Percentiles rank a stretch among this genome's conserved stretches.
Evolutionary conservation across 371 early-diverging fungal genomes (phyloP).

Genomic region (Mucor saturninus): DNA sequence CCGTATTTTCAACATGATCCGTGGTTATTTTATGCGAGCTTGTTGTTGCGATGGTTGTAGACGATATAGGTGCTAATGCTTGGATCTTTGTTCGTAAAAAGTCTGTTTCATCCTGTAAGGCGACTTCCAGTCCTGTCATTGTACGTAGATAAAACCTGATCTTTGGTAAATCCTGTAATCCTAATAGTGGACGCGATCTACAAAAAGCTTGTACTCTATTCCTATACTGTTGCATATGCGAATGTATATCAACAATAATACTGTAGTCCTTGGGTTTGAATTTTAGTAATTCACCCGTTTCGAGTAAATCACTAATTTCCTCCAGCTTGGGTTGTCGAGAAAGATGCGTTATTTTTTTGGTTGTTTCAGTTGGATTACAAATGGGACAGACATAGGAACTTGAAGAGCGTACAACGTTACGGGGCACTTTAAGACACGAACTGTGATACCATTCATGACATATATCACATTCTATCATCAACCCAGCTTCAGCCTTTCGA

Average conservation of each 20-base stretch:
- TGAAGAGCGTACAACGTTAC: slow-evolving; percentile 59
- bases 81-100: slow-evolving; percentile 54
- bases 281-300: slow-evolving; percentile 49
- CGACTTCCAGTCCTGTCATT: slow-evolving; percentile 63
- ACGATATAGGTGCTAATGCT: slow-evolving; percentile 28
- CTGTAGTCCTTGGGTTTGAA: slow-evolving; percentile 64
- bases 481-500: slow-evolving; percentile 61
- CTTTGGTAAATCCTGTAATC: slow-evolving; percentile 39
- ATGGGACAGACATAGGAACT: slow-evolving; percentile 71
- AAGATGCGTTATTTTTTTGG: slow-evolving; percentile 12
- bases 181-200: slow-evolving; percentile 38
- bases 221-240: slow-evolving; percentile 35
- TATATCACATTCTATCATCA: slow-evolving; percentile 82
- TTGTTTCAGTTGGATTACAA: slow-evolving; percentile 44
- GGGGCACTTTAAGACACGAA: slow-evolving; percentile 66
- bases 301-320: slow-evolving; percentile 46
- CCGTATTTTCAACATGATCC: background rate
- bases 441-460: slow-evolving; percentile 86
- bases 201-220: slow-evolving; percentile 47
- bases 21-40: background rate
- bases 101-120: slow-evolving; percentile 49
- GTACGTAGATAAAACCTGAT: slow-evolving; percentile 57
- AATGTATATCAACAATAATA: slow-evolving; percentile 55
- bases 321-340: slow-evolving; percentile 50
- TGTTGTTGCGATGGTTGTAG: background rate